Evolutionary conservation across 495 filamentous ascomycete genomes (phyloP).

Genomic region (Neurospora sp.): DNA sequence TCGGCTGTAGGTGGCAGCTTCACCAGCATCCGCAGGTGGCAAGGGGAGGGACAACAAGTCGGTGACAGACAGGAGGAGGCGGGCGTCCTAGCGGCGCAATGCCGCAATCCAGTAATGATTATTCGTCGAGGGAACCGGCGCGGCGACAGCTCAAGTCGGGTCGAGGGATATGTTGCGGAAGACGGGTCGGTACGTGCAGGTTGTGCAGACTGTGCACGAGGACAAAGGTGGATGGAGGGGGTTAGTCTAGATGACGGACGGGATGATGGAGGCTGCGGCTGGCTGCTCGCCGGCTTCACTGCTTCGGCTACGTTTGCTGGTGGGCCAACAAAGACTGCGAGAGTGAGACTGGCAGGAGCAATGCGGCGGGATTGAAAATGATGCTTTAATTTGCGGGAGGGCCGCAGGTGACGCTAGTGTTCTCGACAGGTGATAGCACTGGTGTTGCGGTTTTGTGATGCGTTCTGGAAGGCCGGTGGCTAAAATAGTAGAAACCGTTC

Average conservation of each 20-base stretch:
- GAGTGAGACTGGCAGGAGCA: background rate
- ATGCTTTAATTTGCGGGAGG: background rate
- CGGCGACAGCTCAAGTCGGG: background rate
- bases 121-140: background rate
- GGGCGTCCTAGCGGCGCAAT: background rate
- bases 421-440: background rate
- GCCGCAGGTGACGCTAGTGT: background rate
- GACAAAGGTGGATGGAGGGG: background rate
- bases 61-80: background rate
- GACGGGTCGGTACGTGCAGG: background rate
- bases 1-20: slow-evolving; percentile 1
- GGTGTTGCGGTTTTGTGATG: background rate
- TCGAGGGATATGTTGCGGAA: background rate
- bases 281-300: background rate
- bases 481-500: background rate
- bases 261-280: background rate
- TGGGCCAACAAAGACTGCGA: background rate
- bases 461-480: background rate
- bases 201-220: background rate
- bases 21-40: background rate
- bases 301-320: background rate
- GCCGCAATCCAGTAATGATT: background rate
- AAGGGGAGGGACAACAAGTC: background rate
- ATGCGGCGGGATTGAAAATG: background rate
- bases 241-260: background rate